A percentile compares a stretch with the other conserved stretches of the same genome.
These are phyloP conservation scores for Metschnikowia sp. DNA, from an alignment of 805 yeast genomes.

Conservation along the genomic window DNA sequence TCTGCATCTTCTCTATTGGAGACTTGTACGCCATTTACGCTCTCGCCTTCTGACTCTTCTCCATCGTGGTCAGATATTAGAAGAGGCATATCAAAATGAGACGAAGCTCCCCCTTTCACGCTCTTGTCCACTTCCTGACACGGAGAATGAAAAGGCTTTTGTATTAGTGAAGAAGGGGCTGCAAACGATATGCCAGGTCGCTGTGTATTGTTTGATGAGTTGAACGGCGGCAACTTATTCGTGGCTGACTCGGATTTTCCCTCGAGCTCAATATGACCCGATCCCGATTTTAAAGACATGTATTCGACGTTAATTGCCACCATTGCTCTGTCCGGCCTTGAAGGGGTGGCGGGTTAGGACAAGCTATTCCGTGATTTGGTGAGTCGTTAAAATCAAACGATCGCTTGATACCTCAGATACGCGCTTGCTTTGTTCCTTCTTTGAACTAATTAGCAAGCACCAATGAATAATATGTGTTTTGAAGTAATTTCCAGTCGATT, in stretches of 20 bases:
- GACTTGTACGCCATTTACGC: slow-evolving; percentile 11
- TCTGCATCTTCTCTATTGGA: not conserved
- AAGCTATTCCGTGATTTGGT: not conserved
- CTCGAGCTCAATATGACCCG: slow-evolving; percentile 5
- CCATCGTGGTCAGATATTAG: slow-evolving; percentile 32
- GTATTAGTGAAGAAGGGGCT: no score
- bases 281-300: slow-evolving; percentile 7
- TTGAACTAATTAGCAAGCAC: slow-evolving; percentile 4
- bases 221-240: no score
- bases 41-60: slow-evolving; percentile 27
- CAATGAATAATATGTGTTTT: not conserved
- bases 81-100: slow-evolving; percentile 29
- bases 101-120: slow-evolving; percentile 11
- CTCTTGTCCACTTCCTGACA: not conserved
- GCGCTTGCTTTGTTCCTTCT: slow-evolving; percentile 8
- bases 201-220: not conserved
- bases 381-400: not conserved
- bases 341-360: not conserved
- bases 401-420: not conserved
- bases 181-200: no score
- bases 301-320: slow-evolving; percentile 12
- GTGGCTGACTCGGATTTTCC: not conserved
- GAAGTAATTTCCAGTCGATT: not conserved
- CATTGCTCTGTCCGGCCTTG: slow-evolving; percentile 6
- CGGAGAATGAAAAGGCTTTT: not conserved